Conservation (phyloP, 2,329 filamentous ascomycete genomes). For the Aspergillus hortae region DNA sequence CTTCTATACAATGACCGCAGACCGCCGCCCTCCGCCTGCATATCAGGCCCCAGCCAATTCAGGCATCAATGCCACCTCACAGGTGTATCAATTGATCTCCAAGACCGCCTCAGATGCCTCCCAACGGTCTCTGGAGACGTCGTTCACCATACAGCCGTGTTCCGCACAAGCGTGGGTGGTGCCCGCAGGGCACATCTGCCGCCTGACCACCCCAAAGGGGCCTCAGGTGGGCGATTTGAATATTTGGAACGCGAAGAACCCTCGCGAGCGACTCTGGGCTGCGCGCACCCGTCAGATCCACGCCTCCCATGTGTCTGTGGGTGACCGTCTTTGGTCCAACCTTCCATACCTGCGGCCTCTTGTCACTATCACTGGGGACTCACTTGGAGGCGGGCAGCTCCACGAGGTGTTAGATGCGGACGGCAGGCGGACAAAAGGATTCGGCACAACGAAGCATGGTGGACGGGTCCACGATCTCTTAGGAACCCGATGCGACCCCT, state of each 20-base stretch:
- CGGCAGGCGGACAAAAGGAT: conserved; percentile 31
- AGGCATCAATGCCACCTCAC: conserved; percentile 32
- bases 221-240: conserved; percentile 83
- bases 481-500: conserved; percentile 80
- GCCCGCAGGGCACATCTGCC: conserved; percentile 63
- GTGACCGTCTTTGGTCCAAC: conserved; percentile 73
- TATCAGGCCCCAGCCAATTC: conserved; percentile 37
- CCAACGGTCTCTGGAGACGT: conserved; percentile 30
- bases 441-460: conserved; percentile 51
- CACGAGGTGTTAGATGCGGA: conserved; percentile 34
- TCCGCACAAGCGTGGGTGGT: conserved; percentile 72
- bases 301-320: conserved; percentile 66
- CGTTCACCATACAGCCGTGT: conserved; percentile 67
- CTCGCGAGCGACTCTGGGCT: conserved; percentile 79
- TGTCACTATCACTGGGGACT: conserved; percentile 67
- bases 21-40: conserved; percentile 34
- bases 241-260: conserved; percentile 73
- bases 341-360: conserved; percentile 74
- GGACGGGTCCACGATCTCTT: conserved; percentile 73
- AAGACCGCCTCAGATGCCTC: conserved; percentile 27
- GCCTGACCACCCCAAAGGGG: conserved; percentile 71
- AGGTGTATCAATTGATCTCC: conserved; percentile 36
- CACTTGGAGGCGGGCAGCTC: conserved; percentile 46
- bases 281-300: conserved; percentile 74
- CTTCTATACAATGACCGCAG: conserved; percentile 3